Percentiles rank a stretch among this genome's conserved stretches.
Evolutionary conservation across 169 alveolate genomes (phyloP).

Genomic region (Eimeria sp.): DNA sequence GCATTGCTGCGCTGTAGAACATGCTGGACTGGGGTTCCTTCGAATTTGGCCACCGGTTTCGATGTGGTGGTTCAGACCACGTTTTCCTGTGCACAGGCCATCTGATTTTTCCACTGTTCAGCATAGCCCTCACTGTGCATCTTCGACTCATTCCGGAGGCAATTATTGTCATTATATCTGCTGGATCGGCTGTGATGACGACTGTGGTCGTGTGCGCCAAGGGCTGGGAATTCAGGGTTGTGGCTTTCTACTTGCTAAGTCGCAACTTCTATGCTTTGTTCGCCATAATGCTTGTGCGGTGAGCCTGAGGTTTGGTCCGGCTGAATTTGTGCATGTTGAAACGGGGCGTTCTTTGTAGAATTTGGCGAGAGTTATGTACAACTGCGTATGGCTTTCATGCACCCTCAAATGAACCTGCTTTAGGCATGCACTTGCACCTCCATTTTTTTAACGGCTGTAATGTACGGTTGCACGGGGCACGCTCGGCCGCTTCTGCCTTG

Average conservation of each 20-base stretch:
- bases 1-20: too few species aligned
- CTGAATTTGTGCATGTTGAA: too few species aligned
- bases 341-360: too few species aligned
- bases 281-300: conserved; percentile 52
- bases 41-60: background rate
- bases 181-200: conserved; percentile 35
- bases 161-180: background rate
- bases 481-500: too few species aligned
- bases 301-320: background rate
- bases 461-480: too few species aligned
- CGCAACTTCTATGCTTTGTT: conserved; percentile 31
- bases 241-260: conserved; percentile 4
- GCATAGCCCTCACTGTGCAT: conserved; percentile 44
- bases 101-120: conserved; percentile 46
- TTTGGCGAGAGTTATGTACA: too few species aligned
- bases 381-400: too few species aligned
- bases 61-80: background rate
- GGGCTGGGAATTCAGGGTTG: conserved; percentile 48
- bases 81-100: conserved; percentile 11
- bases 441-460: too few species aligned
- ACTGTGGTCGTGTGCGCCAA: background rate
- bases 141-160: conserved; percentile 58
- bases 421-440: background rate
- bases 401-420: background rate
- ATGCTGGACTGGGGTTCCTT: background rate